A percentile compares a stretch with the other conserved stretches of the same genome.
Evolutionary conservation across 805 yeast genomes (phyloP).

Genomic region (Sungouiozyma ichnusensis): DNA sequence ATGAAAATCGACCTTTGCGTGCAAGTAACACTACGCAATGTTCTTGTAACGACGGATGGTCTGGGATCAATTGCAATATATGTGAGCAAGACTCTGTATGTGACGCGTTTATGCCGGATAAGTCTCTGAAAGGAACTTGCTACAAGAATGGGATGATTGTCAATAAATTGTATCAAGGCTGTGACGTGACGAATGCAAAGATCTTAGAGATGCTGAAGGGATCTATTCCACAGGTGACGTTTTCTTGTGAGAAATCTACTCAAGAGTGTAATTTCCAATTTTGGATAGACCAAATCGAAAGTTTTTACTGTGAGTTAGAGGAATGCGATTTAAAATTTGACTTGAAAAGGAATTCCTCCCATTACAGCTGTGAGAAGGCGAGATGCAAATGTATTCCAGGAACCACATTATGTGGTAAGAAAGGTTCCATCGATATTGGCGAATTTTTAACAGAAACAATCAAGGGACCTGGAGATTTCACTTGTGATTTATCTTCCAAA

Average conservation of each 20-base stretch:
- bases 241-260: slow-evolving; percentile 66
- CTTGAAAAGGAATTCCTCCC: slow-evolving; percentile 51
- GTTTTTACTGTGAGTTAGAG: slow-evolving; percentile 77
- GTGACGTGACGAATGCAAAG: slow-evolving; percentile 86
- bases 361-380: slow-evolving; percentile 66
- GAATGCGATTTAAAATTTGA: slow-evolving; percentile 66
- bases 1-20: slow-evolving; percentile 50
- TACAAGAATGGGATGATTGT: slow-evolving; percentile 78
- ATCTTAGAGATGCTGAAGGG: slow-evolving; percentile 74
- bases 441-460: slow-evolving; percentile 87
- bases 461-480: slow-evolving; percentile 85
- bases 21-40: slow-evolving; percentile 42
- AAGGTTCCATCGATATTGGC: slow-evolving; percentile 88
- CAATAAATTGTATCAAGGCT: slow-evolving; percentile 74
- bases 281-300: slow-evolving; percentile 87
- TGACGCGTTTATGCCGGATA: slow-evolving; percentile 77
- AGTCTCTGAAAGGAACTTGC: slow-evolving; percentile 73
- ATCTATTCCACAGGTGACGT: slow-evolving; percentile 81
- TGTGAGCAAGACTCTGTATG: slow-evolving; percentile 69
- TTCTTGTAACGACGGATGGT: slow-evolving; percentile 79
- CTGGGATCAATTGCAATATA: slow-evolving; percentile 86
- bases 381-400: slow-evolving; percentile 88
- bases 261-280: slow-evolving; percentile 79
- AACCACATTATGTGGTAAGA: slow-evolving; percentile 86
- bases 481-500: slow-evolving; percentile 55